These are phyloP conservation scores for Thelonectria olida DNA, from an alignment of 2,329 filamentous ascomycete species.

Conservation along the genomic window DNA sequence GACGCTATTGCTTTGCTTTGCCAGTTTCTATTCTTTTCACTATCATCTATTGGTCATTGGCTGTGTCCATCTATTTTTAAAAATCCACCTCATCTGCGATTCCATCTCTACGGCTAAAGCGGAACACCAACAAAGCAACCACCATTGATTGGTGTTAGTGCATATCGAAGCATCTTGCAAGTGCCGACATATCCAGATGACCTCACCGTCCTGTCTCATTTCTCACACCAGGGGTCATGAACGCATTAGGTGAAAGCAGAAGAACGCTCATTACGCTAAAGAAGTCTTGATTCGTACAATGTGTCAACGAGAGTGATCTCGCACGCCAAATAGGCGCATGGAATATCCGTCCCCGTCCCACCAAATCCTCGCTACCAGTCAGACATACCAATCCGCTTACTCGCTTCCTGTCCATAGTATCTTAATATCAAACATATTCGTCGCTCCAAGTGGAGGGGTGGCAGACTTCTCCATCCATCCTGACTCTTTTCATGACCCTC, in stretches of 20 bases:
- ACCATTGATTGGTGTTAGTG: not conserved
- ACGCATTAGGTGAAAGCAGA: not conserved
- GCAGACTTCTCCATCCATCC: not conserved
- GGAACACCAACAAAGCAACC: not conserved
- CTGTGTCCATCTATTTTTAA: no score
- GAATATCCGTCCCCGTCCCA: not conserved
- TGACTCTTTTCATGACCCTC: not conserved
- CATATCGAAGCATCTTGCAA: not conserved
- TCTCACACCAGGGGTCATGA: not conserved
- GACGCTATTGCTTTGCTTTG: no score
- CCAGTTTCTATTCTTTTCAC: no score
- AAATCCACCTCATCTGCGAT: not conserved
- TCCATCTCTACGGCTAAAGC: not conserved
- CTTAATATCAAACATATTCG: not conserved
- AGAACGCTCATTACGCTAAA: not conserved
- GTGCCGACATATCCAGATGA: not conserved
- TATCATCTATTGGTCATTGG: no score
- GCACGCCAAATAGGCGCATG: not conserved
- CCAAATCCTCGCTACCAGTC: not conserved
- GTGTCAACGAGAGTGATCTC: slow-evolving; percentile 10
- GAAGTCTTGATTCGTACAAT: not conserved
- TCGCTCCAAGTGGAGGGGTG: not conserved
- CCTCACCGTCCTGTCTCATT: not conserved
- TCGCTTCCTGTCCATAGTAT: not conserved
- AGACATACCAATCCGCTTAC: not conserved